Evolutionary conservation across 257 asterid genomes (phyloP).

Genomic region (Rehmannia glutinosa): DNA sequence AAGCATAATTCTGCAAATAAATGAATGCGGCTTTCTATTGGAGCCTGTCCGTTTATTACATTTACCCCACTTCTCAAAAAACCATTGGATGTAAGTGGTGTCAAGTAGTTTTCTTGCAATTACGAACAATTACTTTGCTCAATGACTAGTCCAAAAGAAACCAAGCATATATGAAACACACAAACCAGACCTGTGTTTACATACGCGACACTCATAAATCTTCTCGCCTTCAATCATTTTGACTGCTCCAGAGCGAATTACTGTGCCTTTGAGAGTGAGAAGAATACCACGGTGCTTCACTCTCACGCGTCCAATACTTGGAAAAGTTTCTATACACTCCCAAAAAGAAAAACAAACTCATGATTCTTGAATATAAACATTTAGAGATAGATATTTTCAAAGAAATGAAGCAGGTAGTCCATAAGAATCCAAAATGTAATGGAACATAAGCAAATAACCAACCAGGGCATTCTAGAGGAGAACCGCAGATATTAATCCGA

Average conservation of each 20-base stretch:
- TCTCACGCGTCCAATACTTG: conserved; percentile 88
- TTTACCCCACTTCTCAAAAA: background rate
- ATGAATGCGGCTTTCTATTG: background rate
- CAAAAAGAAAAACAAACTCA: conserved; percentile 1
- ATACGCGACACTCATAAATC: conserved; percentile 71
- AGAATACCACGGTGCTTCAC: conserved; percentile 92
- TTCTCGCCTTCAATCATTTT: conserved; percentile 98
- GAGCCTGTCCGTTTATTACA: background rate
- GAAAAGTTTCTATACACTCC: conserved; percentile 67
- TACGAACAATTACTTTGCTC: conserved; percentile 4
- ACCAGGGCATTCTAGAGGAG: conserved; percentile 98
- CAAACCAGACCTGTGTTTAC: conserved; percentile 74
- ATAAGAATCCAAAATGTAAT: background rate
- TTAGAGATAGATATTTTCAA: background rate
- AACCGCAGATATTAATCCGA: conserved; percentile 74
- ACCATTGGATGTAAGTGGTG: background rate
- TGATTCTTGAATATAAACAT: conserved; percentile 7
- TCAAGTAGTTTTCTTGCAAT: background rate
- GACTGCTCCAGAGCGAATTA: conserved; percentile 89
- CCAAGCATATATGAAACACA: conserved; percentile 15
- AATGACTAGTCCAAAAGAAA: background rate
- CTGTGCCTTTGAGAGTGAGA: conserved; percentile 94
- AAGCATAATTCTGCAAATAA: conserved; percentile 5
- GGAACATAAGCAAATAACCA: conserved; percentile 21
- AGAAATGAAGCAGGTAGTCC: background rate